Evolutionary conservation across 148 eudicot genomes (phyloP).

Genomic region (Gaultheria prostrata): DNA sequence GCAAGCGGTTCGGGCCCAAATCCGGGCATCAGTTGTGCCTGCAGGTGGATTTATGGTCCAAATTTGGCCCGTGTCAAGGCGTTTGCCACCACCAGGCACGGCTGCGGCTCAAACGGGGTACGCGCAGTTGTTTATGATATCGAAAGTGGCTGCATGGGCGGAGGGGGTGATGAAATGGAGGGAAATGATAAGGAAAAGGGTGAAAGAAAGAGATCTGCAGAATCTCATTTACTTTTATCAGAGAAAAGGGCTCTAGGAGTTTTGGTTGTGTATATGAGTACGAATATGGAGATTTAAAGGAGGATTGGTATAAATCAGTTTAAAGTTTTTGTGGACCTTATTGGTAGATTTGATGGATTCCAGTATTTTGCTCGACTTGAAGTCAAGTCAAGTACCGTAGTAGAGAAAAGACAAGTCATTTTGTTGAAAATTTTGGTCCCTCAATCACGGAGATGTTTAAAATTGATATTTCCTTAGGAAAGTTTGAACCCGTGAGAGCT

Average conservation of each 20-base stretch:
- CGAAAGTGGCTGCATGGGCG: not conserved
- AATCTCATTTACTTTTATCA: no score
- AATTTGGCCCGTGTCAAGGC: not conserved
- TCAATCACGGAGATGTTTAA: no score
- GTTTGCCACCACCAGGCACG: not conserved
- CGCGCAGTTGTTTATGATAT: not conserved
- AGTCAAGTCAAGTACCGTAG: not conserved
- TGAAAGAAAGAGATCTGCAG: no score
- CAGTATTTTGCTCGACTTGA: not conserved
- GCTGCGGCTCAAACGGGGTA: not conserved
- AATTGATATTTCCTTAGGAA: not conserved
- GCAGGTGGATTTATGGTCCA: no score
- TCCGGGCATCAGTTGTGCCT: constrained; percentile 26
- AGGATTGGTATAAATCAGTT: no score
- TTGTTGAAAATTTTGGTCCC: not conserved
- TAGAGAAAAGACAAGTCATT: not conserved
- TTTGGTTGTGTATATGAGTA: no score
- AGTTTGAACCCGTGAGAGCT: not conserved
- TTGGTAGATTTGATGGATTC: not conserved
- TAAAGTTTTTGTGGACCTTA: not conserved
- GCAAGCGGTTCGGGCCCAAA: constrained; percentile 46
- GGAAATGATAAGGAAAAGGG: not conserved
- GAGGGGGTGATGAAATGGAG: constrained; percentile 18
- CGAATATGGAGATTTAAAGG: no score
- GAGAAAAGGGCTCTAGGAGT: no score